Evolutionary conservation across 306 rosid species (phyloP), one percentile per base, ranked within the genome.

Genomic region (Geum urbanum): DNA sequence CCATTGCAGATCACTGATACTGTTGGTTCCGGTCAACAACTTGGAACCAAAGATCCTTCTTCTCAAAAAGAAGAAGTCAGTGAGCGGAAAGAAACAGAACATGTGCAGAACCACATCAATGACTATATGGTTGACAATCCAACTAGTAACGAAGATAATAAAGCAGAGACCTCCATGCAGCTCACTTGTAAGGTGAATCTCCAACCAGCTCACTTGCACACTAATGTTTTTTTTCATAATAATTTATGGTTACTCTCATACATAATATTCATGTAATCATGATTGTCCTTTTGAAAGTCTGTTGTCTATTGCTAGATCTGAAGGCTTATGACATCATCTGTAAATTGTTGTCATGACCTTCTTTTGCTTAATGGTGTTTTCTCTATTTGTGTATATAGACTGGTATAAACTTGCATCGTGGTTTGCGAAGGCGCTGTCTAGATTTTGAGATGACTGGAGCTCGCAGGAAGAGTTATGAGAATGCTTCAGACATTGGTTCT

Each of bases 351-450:
- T 7, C 51, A 43, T 37, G 19, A 12, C 16, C 11, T 45, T 72
- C 41, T 67, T 51, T 72, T 48, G 35, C 45, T 47, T n/a, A 55
- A n/a, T 69, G 48, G 3, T 72, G 47, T 11, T 55, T 53, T 66
- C 16, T 72, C 51, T 76, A 16, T 78, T 48, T 67, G 41, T 84
- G 70, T 81, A 47, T 66, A 32, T 72, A 91, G 97, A 77, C 87
- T 67, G 73, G 73, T 72, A 77, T 83, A 70, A 87, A 72, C 56
- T 76, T 87, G 76, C 85, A 83, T 70, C 91, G 85, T 52, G 87
- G 96, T 10, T 72, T 83, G 67, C 77, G 89, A 77, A 89, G 96
- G 84, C 96, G 97, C 73, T 87, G 96, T 75, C 86, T 90, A 41
- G 94, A 94, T 75, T 94, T 90, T 80, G 97, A 88, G 84, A 78